phyloP scores from a whole-genome alignment of 2,329 filamentous ascomycete genomes.

The Ceratocystis variospora region DNA sequence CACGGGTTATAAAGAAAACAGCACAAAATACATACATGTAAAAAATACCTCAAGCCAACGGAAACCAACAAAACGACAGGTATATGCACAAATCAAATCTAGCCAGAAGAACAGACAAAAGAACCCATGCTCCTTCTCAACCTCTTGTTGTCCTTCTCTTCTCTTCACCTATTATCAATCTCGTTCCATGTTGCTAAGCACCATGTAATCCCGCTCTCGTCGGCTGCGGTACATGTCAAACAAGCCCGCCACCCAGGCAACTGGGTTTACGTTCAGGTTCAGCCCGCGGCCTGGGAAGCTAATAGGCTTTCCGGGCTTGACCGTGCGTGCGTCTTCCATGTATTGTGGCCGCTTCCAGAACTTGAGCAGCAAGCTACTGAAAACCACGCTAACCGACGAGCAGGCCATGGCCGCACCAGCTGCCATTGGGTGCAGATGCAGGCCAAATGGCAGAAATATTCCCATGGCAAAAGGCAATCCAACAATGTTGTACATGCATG shows the following conservation, averaged over 20 bases:
- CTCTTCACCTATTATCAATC: slow-evolving; percentile 12
- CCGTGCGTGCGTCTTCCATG: slow-evolving; percentile 62
- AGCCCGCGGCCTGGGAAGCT: slow-evolving; percentile 30
- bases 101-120: background rate
- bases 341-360: slow-evolving; percentile 73
- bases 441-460: slow-evolving; percentile 77
- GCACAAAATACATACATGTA: background rate
- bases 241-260: slow-evolving; percentile 10
- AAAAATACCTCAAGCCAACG: background rate
- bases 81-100: background rate
- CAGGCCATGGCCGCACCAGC: slow-evolving; percentile 89
- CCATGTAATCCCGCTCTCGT: slow-evolving; percentile 39
- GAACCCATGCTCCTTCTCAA: background rate
- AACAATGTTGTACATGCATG: slow-evolving; percentile 81
- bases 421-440: slow-evolving; percentile 82
- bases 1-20: background rate
- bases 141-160: background rate
- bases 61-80: background rate
- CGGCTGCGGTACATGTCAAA: background rate
- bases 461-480: slow-evolving; percentile 96
- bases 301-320: slow-evolving; percentile 35
- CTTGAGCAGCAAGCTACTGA: slow-evolving; percentile 69
- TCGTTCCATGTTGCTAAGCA: slow-evolving; percentile 39
- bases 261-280: background rate
- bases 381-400: slow-evolving; percentile 79